These are phyloP conservation scores for Colletotrichum lentis DNA, from an alignment of 2,329 filamentous ascomycete species.

Conservation along the genomic window DNA sequence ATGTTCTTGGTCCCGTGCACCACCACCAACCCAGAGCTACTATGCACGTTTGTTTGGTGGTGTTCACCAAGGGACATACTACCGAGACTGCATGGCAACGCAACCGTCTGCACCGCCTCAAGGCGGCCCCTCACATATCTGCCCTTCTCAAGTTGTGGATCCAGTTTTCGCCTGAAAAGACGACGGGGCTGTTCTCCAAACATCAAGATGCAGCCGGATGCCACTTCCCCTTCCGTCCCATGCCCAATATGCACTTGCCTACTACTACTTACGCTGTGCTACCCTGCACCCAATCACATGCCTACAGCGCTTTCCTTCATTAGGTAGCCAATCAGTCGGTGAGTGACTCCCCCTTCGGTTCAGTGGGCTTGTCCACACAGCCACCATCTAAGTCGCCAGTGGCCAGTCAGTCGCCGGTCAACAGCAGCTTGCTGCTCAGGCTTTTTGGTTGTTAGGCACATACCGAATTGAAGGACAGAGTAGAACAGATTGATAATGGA, in stretches of 20 bases:
- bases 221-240: constrained; percentile 18
- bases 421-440: background rate
- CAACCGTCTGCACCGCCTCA: background rate
- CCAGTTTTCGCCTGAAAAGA: background rate
- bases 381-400: no score
- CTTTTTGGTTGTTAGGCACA: background rate
- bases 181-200: background rate
- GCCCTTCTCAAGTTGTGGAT: background rate
- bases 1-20: constrained; percentile 10
- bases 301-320: background rate
- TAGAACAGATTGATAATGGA: background rate
- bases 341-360: constrained; percentile 21
- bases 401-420: no score
- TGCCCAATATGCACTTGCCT: constrained; percentile 24
- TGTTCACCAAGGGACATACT: background rate
- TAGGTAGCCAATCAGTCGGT: constrained; percentile 13
- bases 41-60: no score
- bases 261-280: constrained; percentile 19
- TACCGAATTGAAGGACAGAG: no score
- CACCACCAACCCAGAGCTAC: no score
- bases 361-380: constrained; percentile 11
- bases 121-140: background rate
- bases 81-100: constrained; percentile 10
- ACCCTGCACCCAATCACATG: constrained; percentile 30
- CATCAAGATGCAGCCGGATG: constrained; percentile 17